These are phyloP conservation scores for Telfairia occidentalis DNA, from an alignment of 331 rosid genomes.

Conservation along the genomic window DNA sequence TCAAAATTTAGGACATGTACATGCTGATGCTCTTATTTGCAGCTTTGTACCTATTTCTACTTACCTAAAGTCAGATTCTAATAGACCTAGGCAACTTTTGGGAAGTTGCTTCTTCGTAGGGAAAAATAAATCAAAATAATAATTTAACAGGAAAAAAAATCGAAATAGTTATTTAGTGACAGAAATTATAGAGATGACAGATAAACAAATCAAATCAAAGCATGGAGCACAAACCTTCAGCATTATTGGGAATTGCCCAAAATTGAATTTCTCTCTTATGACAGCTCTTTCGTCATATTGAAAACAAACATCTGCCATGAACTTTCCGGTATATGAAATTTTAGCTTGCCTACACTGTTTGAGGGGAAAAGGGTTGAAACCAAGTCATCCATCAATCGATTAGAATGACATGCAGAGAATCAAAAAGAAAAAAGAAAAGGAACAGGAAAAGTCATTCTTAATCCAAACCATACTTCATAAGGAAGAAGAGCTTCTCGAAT, in stretches of 20 bases:
- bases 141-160: background rate
- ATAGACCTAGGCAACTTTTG: background rate
- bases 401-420: background rate
- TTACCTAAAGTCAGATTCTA: background rate
- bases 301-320: slow-evolving; percentile 45
- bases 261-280: slow-evolving; percentile 29
- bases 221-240: slow-evolving; percentile 40
- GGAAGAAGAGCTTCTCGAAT: slow-evolving; percentile 30
- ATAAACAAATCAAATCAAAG: background rate
- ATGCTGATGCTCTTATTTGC: background rate
- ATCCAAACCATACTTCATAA: slow-evolving; percentile 42
- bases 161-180: background rate
- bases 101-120: background rate
- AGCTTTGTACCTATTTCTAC: background rate
- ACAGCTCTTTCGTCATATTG: slow-evolving; percentile 35
- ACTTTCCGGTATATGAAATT: slow-evolving; percentile 56
- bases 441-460: background rate
- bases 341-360: slow-evolving; percentile 83
- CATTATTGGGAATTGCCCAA: slow-evolving; percentile 83
- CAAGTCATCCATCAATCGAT: slow-evolving; percentile 7
- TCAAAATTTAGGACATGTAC: background rate
- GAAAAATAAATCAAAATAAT: background rate
- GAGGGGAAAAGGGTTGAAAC: background rate
- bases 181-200: background rate
- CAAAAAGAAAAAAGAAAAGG: background rate